These are phyloP conservation scores for Vigna nakashimae DNA, from an alignment of 306 rosid species.

Conservation along the genomic window DNA sequence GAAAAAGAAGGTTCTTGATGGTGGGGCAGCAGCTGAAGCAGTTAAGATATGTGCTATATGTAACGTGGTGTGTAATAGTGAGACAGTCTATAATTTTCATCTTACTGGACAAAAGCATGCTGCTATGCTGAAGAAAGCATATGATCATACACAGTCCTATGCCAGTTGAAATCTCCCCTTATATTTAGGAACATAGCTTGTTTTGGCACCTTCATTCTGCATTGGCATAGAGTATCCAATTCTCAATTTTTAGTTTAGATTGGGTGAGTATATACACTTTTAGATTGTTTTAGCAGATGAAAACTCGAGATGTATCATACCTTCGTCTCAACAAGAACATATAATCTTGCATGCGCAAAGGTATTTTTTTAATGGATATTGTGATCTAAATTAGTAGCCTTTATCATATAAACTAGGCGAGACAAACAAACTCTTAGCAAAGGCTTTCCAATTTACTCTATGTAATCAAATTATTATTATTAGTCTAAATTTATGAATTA, in stretches of 20 bases:
- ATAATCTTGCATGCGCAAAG: neutral
- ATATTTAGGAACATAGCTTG: neutral
- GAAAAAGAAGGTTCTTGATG: conserved; percentile 55
- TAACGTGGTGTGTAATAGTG: conserved; percentile 62
- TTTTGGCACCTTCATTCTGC: conserved; percentile 7
- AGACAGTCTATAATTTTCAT: conserved; percentile 50
- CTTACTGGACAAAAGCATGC: conserved; percentile 58
- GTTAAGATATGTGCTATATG: conserved; percentile 52
- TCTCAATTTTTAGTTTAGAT: neutral
- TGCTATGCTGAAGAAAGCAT: conserved; percentile 50
- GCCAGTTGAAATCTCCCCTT: conserved; percentile 29
- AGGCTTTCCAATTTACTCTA: neutral
- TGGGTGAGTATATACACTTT: neutral
- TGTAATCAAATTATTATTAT: too few species aligned
- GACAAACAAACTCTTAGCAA: neutral
- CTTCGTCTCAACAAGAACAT: neutral
- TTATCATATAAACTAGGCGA: neutral
- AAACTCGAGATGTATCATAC: neutral
- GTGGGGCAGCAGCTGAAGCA: conserved; percentile 55
- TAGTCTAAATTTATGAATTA: too few species aligned
- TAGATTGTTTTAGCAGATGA: neutral
- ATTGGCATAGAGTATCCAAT: neutral
- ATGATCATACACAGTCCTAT: conserved; percentile 15
- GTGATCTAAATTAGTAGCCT: neutral
- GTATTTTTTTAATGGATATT: neutral